phyloP scores from a whole-genome alignment of 192 early-diverging fungal species.

The Paraglomus brasilianum region DNA sequence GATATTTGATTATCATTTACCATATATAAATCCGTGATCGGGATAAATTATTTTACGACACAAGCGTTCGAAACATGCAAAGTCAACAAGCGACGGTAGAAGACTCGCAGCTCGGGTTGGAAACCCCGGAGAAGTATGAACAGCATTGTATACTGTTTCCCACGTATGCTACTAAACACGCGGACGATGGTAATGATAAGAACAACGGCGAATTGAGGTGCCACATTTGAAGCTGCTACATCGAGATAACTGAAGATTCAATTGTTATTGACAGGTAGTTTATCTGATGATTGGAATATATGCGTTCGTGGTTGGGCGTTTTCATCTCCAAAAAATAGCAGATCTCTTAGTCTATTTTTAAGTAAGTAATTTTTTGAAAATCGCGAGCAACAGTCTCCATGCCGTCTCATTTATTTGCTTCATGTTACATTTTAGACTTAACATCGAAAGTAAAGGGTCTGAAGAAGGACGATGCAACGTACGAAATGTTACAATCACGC shows the following conservation, averaged over 20 bases:
- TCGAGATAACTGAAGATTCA: too few species aligned
- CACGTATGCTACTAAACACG: constrained; percentile 29
- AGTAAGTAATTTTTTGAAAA: constrained; percentile 29
- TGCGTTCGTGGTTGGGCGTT: constrained; percentile 49
- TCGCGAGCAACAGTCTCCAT: neutral
- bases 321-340: constrained; percentile 37
- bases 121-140: constrained; percentile 28
- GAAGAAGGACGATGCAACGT: constrained; percentile 26
- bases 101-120: neutral
- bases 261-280: constrained; percentile 1
- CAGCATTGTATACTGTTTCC: constrained; percentile 33
- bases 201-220: neutral
- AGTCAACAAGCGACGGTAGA: neutral
- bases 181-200: neutral
- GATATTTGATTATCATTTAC: too few species aligned
- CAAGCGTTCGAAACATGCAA: too few species aligned
- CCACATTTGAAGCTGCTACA: neutral
- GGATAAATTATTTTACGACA: too few species aligned
- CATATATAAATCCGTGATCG: too few species aligned
- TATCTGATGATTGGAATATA: constrained; percentile 39
- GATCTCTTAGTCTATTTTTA: constrained; percentile 37
- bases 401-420: neutral
- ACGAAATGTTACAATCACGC: constrained; percentile 26
- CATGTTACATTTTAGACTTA: neutral
- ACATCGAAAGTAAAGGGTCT: constrained; percentile 9